These are phyloP conservation scores for Metschnikowia gelsemii DNA, from an alignment of 805 yeast genomes.

Conservation along the genomic window DNA sequence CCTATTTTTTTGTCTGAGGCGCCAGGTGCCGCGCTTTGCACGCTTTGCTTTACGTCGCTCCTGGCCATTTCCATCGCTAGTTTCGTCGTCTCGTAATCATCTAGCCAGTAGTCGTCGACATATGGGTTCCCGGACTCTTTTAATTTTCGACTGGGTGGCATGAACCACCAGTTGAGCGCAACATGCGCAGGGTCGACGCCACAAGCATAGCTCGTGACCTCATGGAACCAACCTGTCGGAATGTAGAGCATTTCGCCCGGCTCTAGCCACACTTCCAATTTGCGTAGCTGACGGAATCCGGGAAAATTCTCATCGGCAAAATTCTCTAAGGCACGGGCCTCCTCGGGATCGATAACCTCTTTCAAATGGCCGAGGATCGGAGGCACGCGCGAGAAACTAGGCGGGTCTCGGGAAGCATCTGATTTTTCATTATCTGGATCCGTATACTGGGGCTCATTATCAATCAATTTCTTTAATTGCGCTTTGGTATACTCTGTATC, in stretches of 20 bases:
- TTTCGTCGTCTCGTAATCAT: conserved; percentile 49
- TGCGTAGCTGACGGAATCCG: conserved; percentile 41
- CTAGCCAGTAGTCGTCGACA: conserved; percentile 51
- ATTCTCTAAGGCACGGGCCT: conserved; percentile 27
- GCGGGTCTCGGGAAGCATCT: conserved; percentile 49
- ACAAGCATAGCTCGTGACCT: conserved; percentile 63
- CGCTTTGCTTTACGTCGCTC: neutral
- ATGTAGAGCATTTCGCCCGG: conserved; percentile 69
- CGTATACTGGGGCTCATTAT: conserved; percentile 12
- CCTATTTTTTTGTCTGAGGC: no score
- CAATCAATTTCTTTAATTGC: conserved; percentile 7
- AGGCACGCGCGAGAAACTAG: conserved; percentile 65
- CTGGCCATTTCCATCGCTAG: conserved; percentile 24
- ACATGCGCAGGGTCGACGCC: conserved; percentile 43
- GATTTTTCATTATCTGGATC: no score
- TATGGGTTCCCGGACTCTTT: conserved; percentile 44
- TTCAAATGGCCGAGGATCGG: conserved; percentile 62
- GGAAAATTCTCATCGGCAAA: conserved; percentile 50
- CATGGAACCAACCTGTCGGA: conserved; percentile 84
- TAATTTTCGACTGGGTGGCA: conserved; percentile 52
- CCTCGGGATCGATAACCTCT: conserved; percentile 39
- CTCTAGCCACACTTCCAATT: conserved; percentile 46
- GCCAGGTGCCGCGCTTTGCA: neutral
- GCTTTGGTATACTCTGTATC: conserved; percentile 16
- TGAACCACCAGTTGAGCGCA: conserved; percentile 74